Evolutionary conservation across 2,329 filamentous ascomycete species (phyloP), one percentile per base, ranked within the genome.

Genomic region (Rhynchosporium secalis): DNA sequence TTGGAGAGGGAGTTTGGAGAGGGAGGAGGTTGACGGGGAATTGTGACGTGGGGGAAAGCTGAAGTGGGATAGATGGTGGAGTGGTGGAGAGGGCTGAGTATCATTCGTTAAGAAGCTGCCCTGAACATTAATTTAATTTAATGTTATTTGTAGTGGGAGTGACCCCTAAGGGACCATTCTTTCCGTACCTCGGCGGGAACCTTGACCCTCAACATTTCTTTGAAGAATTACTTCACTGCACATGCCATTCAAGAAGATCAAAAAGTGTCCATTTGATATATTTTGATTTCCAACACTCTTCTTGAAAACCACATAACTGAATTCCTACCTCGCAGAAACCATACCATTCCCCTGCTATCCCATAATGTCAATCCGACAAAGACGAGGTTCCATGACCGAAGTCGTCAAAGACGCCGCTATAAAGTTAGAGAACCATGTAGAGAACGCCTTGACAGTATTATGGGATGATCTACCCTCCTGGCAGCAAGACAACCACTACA

Each of bases 401-500:
- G 57, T 62, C 47, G 60, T 73, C 40, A 46, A 52, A 38, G 68
- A 72, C 41, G 63, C 62, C 1, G 66, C 65, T 10, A 69, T 68
- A 36, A 66, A 60, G 1, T 29, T 72, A 7, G 72, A 73, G 56
- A 62, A 67, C 28, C 75, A 76, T 40, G 60, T 78, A n/a, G 72
- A 79, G 66, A 63, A 76, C 56, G 72, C 72, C 10, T 61, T 78
- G 47, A 77, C 75, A 40, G 72, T 83, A 40, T 76, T 81, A 62
- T 84, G 76, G 81, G 76, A 79, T 68, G 83, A 79, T 72, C 76
- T 80, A 26, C 81, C 79, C 5, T 75, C 76, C 56, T 84, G 82
- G 81, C 78, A 80, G 69, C 80, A 78, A 71, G 88, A 91, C 75
- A 91, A 91, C 69, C 85, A 86, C 65, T 88, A 85, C 77, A 90